These are phyloP conservation scores for Coelastrella sp. DNA, from an alignment of 139 green algal species.

Conservation along the genomic window DNA sequence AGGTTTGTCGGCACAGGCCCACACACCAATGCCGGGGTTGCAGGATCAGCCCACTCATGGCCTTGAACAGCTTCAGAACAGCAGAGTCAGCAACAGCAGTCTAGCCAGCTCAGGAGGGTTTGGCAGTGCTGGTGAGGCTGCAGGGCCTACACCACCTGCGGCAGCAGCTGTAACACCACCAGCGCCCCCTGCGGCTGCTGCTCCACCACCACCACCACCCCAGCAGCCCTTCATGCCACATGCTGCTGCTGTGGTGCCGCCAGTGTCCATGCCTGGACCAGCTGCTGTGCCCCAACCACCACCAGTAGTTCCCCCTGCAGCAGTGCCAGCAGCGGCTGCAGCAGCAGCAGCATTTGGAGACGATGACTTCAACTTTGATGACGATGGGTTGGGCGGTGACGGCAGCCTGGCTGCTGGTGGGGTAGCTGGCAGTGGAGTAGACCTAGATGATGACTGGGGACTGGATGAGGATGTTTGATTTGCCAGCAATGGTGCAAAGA, in stretches of 20 bases:
- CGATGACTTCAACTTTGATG: conserved; percentile 38
- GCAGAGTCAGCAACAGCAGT: neutral
- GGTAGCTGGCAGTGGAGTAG: conserved; percentile 20
- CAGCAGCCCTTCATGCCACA: neutral
- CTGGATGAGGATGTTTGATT: conserved; percentile 63
- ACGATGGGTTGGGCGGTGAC: conserved; percentile 37
- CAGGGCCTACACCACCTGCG: neutral
- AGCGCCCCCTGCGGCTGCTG: neutral
- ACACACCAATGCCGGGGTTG: neutral
- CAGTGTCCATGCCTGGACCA: conserved; percentile 1
- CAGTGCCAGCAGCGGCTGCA: neutral
- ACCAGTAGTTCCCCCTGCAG: neutral
- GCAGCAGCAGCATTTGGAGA: conserved; percentile 37
- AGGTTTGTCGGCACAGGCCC: neutral
- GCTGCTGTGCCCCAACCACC: conserved; percentile 19
- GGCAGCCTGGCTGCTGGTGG: conserved; percentile 20
- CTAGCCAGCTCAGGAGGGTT: neutral
- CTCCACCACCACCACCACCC: neutral
- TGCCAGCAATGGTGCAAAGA: too few species aligned
- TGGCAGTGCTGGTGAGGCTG: neutral
- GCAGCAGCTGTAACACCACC: neutral
- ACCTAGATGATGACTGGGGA: conserved; percentile 77
- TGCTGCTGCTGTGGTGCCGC: conserved; percentile 4
- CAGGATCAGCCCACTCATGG: neutral
- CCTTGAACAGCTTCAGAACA: neutral